Conservation (phyloP, 1,284 basidiomycete genomes). For the Leccinum variabile region DNA sequence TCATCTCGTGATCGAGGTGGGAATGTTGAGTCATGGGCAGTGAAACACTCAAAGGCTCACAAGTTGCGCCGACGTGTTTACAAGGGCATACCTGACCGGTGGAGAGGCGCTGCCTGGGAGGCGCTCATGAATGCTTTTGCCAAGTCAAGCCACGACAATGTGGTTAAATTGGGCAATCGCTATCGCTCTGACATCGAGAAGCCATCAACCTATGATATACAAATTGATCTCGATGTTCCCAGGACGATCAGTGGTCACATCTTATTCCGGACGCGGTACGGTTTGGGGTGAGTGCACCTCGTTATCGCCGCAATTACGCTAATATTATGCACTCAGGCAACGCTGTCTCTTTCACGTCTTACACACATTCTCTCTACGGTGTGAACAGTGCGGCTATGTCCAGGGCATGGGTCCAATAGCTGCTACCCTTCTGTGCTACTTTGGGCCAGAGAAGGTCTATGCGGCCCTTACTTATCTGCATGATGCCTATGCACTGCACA, state of each 20-base stretch:
- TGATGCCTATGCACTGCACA: conserved; percentile 86
- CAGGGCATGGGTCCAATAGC: conserved; percentile 99
- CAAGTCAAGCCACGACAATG: conserved; percentile 44
- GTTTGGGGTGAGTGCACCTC: conserved; percentile 70
- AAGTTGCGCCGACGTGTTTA: conserved; percentile 78
- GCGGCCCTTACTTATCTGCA: conserved; percentile 83
- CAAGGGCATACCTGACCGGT: conserved; percentile 96
- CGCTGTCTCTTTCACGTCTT: conserved; percentile 93
- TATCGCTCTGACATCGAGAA: conserved; percentile 71
- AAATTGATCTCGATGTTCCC: conserved; percentile 98
- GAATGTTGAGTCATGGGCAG: conserved; percentile 74
- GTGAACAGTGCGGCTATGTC: conserved; percentile 91
- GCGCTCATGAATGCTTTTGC: conserved; percentile 62
- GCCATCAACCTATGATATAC: conserved; percentile 89
- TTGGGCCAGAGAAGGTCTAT: conserved; percentile 87
- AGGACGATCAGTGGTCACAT: conserved; percentile 95
- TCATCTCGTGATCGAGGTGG: conserved; percentile 69
- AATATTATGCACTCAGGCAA: conserved; percentile 56
- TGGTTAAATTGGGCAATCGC: conserved; percentile 46
- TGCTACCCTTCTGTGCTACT: conserved; percentile 92
- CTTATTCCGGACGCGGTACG: conserved; percentile 94
- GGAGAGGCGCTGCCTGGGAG: conserved; percentile 93
- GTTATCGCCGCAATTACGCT: conserved; percentile 12
- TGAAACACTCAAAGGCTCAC: conserved; percentile 60
- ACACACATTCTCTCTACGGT: conserved; percentile 86